Evolutionary conservation across 805 yeast genomes (phyloP).

Genomic region (Myxozyma nipponensis): DNA sequence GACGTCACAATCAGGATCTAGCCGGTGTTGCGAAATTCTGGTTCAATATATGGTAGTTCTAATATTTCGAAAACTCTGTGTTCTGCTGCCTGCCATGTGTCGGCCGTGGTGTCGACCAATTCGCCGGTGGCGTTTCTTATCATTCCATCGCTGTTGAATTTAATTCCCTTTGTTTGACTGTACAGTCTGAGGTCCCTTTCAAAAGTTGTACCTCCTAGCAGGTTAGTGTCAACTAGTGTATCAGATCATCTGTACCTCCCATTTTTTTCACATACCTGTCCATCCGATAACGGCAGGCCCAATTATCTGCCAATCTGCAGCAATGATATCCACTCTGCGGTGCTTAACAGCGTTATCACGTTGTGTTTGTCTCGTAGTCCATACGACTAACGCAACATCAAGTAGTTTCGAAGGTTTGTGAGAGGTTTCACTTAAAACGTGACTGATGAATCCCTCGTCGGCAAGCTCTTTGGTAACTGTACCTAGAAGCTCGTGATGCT

Average conservation of each 20-base stretch:
- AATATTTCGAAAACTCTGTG: slow-evolving; percentile 20
- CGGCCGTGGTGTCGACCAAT: slow-evolving; percentile 20
- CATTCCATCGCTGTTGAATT: slow-evolving; percentile 19
- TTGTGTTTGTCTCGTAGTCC: slow-evolving; percentile 4
- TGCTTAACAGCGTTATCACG: slow-evolving; percentile 1
- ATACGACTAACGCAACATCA: slow-evolving; percentile 23
- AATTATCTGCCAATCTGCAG: slow-evolving; percentile 21
- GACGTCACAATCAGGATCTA: neutral
- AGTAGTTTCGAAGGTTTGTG: slow-evolving; percentile 1
- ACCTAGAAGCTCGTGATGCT: slow-evolving; percentile 9
- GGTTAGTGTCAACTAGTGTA: neutral
- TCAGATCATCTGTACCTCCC: neutral
- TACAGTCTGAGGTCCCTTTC: slow-evolving; percentile 24
- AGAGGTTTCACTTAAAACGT: slow-evolving; percentile 11
- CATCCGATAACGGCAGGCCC: slow-evolving; percentile 29
- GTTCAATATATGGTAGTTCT: slow-evolving; percentile 22
- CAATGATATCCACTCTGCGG: slow-evolving; percentile 26
- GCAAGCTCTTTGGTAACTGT: slow-evolving; percentile 11
- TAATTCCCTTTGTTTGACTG: slow-evolving; percentile 12
- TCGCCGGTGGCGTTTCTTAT: slow-evolving; percentile 10
- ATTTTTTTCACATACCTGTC: slow-evolving; percentile 21
- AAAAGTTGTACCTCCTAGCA: slow-evolving; percentile 24
- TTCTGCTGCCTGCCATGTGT: slow-evolving; percentile 20
- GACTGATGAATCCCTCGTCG: slow-evolving; percentile 10
- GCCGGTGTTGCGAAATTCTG: slow-evolving; percentile 26